Evolutionary conservation across 2,329 filamentous ascomycete genomes (phyloP), one percentile per base, ranked within the genome.

Genomic region (Neurospora crassa): DNA sequence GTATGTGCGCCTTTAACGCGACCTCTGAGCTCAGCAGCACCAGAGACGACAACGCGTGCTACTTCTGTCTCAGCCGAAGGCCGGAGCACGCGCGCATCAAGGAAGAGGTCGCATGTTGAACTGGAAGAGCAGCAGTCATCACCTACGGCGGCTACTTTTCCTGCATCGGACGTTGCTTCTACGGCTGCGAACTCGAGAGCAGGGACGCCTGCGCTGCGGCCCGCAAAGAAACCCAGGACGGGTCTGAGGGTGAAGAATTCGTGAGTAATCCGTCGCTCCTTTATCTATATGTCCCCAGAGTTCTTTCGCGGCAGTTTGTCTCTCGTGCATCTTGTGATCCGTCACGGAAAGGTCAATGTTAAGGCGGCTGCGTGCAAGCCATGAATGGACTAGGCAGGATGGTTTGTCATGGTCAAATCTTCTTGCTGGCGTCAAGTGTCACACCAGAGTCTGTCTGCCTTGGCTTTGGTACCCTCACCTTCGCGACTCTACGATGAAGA

Each of bases 211-310:
- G 82, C 85, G 63, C 82, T 85, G 70, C 86, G 86, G 53, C 84
- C 87, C 41, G 80, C 83, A 72, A 90, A 90, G 83, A 90, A 87
- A 80, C 82, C 84, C 68, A 87, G 88, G 78, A 86, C 85, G 70
- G 89, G 88, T 47, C 84, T 88, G 72, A 88, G 90, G 75, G 85
- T 91, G 78, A 91, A 92, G 81, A 87, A 85, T 79, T 92, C 90
- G 90, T 90, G 83, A 86, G 89, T 89, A 73, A 75, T 53, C 24
- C 47, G 4, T 29, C 16, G 47, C 12, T 29, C 20, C 6, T 29
- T 53, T 6, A 53, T 53, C 20, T 53, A 16, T 11, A 53, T 53
- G 10, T 5, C n/a, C 11, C 45, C 20, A 20, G 11, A 14, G 11
- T 53, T 7, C 2, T 11, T n/a, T 24, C 2, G n/a, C 20, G 45